phyloP scores from a whole-genome alignment of 495 filamentous ascomycete species.

The Astrothelium subdiscretum region DNA sequence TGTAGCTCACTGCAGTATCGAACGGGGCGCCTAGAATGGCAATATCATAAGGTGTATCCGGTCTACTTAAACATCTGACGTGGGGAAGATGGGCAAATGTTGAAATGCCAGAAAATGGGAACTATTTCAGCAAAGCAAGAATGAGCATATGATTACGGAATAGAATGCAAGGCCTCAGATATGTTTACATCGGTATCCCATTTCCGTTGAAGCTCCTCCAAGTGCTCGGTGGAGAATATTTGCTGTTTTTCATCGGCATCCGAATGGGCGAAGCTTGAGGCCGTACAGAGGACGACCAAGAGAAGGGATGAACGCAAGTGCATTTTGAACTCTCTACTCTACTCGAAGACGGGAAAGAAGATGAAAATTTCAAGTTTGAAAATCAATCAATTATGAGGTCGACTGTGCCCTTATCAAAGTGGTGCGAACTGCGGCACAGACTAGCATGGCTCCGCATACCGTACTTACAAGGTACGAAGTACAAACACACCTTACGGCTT shows the following conservation, averaged over 20 bases:
- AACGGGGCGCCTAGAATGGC: conserved; percentile 74
- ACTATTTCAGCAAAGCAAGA: conserved; percentile 34
- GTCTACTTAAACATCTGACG: conserved; percentile 60
- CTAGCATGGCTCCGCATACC: background rate
- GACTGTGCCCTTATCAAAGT: background rate
- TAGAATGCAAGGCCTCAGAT: conserved; percentile 4
- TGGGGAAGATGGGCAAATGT: conserved; percentile 71
- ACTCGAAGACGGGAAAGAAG: background rate
- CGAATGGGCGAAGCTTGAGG: background rate
- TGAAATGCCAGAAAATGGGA: conserved; percentile 65
- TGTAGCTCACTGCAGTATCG: conserved; percentile 70
- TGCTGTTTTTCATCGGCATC: background rate
- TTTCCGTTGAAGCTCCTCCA: conserved; percentile 41
- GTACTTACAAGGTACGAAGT: too few species aligned
- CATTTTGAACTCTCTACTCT: background rate
- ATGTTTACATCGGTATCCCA: conserved; percentile 42
- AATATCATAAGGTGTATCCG: conserved; percentile 59
- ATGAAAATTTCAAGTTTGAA: background rate
- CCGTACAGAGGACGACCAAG: background rate
- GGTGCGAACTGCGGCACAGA: background rate
- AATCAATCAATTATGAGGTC: background rate
- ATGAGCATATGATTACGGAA: conserved; percentile 2
- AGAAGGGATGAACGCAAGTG: background rate
- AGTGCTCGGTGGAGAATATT: background rate
- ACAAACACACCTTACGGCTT: too few species aligned